phyloP scores from a whole-genome alignment of 805 yeast species.

The Saccharomycopsis malanga region DNA sequence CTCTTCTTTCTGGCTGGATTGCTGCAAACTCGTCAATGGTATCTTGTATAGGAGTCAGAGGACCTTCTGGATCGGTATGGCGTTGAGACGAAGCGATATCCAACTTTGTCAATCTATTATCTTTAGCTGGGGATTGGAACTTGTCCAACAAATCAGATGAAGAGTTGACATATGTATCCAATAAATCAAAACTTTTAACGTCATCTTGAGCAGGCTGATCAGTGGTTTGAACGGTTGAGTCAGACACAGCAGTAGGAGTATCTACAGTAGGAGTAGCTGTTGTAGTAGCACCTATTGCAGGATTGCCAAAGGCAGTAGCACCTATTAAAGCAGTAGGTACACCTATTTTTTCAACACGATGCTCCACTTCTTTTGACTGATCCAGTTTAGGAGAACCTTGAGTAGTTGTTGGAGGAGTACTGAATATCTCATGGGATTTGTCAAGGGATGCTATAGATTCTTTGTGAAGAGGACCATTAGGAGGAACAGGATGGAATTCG shows the following conservation, averaged over 20 bases:
- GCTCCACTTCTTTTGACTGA: not conserved
- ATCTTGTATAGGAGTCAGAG: slow-evolving; percentile 7
- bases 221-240: too few species aligned
- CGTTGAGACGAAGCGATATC: not conserved
- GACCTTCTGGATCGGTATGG: not conserved
- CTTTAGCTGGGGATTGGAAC: not conserved
- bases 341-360: too few species aligned
- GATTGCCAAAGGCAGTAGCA: slow-evolving; percentile 4
- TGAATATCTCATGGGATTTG: slow-evolving; percentile 7
- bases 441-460: slow-evolving; percentile 12
- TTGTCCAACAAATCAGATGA: slow-evolving; percentile 21
- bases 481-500: not conserved
- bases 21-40: not conserved
- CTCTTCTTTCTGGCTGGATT: slow-evolving; percentile 5
- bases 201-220: not conserved
- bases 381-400: slow-evolving; percentile 9
- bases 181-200: slow-evolving; percentile 23
- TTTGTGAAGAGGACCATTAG: slow-evolving; percentile 6
- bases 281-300: too few species aligned
- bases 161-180: slow-evolving; percentile 25
- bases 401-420: slow-evolving; percentile 17
- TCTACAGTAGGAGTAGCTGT: too few species aligned
- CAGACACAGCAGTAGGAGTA: too few species aligned
- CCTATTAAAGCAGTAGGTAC: slow-evolving; percentile 14
- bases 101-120: not conserved